Base-by-base conservation (phyloP, 176 grass and related monocot genomes). In the Thalia dealbata region DNA sequence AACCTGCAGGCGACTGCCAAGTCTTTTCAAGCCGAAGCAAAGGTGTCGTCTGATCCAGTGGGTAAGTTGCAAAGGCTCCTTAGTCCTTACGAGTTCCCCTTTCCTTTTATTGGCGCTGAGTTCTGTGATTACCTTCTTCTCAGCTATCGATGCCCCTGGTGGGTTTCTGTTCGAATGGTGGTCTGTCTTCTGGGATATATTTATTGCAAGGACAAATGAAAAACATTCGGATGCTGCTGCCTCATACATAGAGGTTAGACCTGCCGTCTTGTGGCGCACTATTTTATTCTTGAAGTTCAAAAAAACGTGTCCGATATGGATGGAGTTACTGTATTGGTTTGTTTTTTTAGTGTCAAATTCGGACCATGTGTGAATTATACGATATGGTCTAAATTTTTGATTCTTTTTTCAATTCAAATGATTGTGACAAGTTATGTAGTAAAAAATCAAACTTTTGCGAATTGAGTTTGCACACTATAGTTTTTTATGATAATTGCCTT, bases 171-270 rank as follows among this genome's bases (percentile, higher is more conserved):
- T 99, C 7, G 95, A 99, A 80, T 99, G 95, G 95, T 99, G 95
- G 95, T 99, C 95, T 0, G 95, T 99, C 24, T 99, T 99, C 73
- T 99, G 95, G 95, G 95, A 99, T 87, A 99, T 99, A 85, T 99
- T 99, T 75, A 99, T 95, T 75, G 95, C 95, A 82, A 85, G 95
- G 81, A 99, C 95, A 77, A 99, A 99, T 11, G 95, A 99, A 71
- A 99, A 99, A 54, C 95, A 99, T 75, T 99, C 95, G 24, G 95
- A 95, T 81, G 87, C 86, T 68, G 95, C 95, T 15, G 90, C 95
- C 0, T 99, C 95, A 30, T 99, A 99, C 86, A 99, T 99, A 58
- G 90, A 99, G 82, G 95, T 78, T 84, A 68, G 58, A 10, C 43
- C 77, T 45, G 78, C 13, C 71, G 50, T 74, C 32, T 41, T 76